These are phyloP conservation scores for Phytophthora citricola DNA, from an alignment of 352 stramenopile species.

Conservation along the genomic window DNA sequence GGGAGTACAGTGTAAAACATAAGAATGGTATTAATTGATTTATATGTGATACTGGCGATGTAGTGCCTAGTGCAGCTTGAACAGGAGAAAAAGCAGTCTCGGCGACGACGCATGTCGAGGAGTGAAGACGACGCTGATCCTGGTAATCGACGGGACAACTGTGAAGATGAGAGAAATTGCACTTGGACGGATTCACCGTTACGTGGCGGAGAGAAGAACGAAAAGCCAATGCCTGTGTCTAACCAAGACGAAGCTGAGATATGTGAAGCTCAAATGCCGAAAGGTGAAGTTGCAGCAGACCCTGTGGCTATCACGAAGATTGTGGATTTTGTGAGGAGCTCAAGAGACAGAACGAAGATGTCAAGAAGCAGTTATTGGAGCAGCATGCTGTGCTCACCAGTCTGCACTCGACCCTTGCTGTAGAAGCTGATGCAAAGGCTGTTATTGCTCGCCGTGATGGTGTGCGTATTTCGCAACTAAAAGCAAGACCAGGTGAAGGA, in stretches of 20 bases:
- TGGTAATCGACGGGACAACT: neutral
- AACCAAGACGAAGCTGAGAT: constrained; percentile 25
- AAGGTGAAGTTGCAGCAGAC: constrained; percentile 20
- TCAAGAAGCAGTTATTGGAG: constrained; percentile 55
- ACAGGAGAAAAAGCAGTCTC: constrained; percentile 9
- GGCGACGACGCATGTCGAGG: neutral
- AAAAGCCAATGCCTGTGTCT: constrained; percentile 1
- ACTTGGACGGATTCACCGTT: neutral
- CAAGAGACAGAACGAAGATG: constrained; percentile 65
- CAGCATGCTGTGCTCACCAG: constrained; percentile 53
- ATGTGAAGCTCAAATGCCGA: neutral
- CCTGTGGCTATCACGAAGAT: constrained; percentile 47
- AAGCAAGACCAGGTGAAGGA: neutral
- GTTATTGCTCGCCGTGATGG: neutral
- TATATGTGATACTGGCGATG: neutral
- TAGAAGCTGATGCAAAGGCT: constrained; percentile 1
- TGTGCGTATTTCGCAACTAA: neutral
- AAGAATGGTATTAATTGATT: neutral
- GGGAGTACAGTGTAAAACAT: too few species aligned
- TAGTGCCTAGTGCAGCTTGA: constrained; percentile 15
- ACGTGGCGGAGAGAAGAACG: neutral
- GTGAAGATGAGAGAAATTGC: neutral
- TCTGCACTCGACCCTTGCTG: constrained; percentile 26
- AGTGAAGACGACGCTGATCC: constrained; percentile 6
- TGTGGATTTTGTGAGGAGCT: constrained; percentile 61